Base-by-base conservation (phyloP, 2,329 filamentous ascomycete species). In the Xylariaceae sp. region DNA sequence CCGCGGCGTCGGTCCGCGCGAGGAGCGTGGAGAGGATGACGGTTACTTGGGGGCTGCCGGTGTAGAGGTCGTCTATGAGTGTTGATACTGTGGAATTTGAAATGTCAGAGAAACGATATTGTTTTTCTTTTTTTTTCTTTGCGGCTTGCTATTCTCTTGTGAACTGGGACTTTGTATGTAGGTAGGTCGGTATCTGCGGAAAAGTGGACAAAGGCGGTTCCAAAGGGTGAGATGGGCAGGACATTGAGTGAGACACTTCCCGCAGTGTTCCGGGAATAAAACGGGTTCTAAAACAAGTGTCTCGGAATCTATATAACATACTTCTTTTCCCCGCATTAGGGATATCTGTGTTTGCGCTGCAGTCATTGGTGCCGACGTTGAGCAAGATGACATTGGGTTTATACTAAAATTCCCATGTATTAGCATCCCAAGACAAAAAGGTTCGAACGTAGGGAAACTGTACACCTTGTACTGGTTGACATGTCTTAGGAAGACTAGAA, bases 301-400 rank as follows among this genome's bases (percentile, higher is more conserved):
- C 12, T 3, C 4, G 33, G 32, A 4, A 28, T 34, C n/a, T n/a
- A n/a, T n/a, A n/a, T 21, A 8, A 47, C 44, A 44, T 24, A 47
- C 44, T 33, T 8, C 62, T 54, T 6, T 50, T 37, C 4, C 55
- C 54, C 5, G 55, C 54, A 12, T 47, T 46, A 6, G 51, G 12
- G n/a, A 62, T 38, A 35, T 61, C 51, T 12, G 55, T 43, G 41
- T 59, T 48, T 19, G 56, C 56, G 19, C 54, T 43, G 46, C 61
- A 62, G 45, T 69, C 65, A 43, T 67, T 67, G 11, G 64, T 62
- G 2, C 65, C 65, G 6, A 51, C 59, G 40, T 67, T 64, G 40
- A 68, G 41, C 6, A 63, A 47, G 29, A 67, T 52, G 9, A 67
- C 17, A 37, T 66, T 62, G 1, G 66, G 65, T 41, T 52, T 51